Base-by-base conservation (phyloP, 805 yeast genomes). In the Babjeviella inositovora region DNA sequence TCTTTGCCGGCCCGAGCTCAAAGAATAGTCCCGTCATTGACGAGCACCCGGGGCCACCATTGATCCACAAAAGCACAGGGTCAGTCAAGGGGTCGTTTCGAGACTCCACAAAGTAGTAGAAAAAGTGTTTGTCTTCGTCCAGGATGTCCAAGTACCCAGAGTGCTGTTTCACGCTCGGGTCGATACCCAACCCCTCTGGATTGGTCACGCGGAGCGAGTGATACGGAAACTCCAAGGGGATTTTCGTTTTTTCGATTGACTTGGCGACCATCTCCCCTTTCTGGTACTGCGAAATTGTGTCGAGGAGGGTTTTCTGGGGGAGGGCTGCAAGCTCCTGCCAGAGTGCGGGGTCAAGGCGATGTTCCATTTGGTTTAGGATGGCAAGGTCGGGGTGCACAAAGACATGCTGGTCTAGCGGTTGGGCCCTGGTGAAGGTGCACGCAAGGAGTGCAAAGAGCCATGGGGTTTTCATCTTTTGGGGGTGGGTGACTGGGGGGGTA, bases 201-300 rank as follows among this genome's bases (percentile, higher is more conserved):
- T 41, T 29, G 25, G 39, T 42, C 28, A 59, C 62, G 44, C 70
- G 58, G 37, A 63, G 48, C 30, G 55, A 46, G 43, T 61, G 60
- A 36, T 57, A 50, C 8, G 57, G 53, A 23, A 55, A 46, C 34
- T 53, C 52, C 14, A n/a, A n/a, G 30, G 24, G 30, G 37, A 49
- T 23, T 38, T 40, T n/a, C n/a, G n/a, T n/a, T n/a, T n/a, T n/a
- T n/a, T n/a, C n/a, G 4, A 16, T 4, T 11, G 17, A 16, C 10
- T 25, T 19, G 13, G 34, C 24, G 9, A n/a, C n/a, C n/a, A n/a
- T n/a, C n/a, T n/a, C n/a, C n/a, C n/a, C n/a, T n/a, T n/a, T n/a
- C n/a, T n/a, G n/a, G n/a, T n/a, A n/a, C n/a, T n/a, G n/a, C n/a
- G n/a, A n/a, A n/a, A n/a, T n/a, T n/a, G n/a, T n/a, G n/a, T n/a